A percentile compares a stretch with the other conserved stretches of the same genome.
These are phyloP conservation scores for Mycena sanguinolenta DNA, from an alignment of 768 basidiomycete genomes.

Conservation along the genomic window DNA sequence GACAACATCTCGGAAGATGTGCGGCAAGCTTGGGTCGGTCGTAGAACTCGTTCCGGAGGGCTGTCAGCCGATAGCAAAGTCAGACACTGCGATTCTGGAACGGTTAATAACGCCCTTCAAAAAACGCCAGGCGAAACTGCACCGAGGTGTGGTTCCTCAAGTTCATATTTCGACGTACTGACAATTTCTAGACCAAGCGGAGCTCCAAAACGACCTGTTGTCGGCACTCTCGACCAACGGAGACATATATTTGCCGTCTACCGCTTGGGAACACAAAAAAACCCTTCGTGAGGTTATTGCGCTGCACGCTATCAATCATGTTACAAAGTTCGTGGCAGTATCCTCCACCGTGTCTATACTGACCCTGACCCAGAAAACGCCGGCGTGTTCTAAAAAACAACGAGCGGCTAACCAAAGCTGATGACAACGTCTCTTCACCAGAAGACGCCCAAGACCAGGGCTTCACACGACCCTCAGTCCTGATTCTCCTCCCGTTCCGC, in stretches of 20 bases:
- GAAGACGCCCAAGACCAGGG: slow-evolving; percentile 95
- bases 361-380: slow-evolving; percentile 77
- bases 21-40: slow-evolving; percentile 71
- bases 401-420: slow-evolving; percentile 81
- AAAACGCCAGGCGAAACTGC: slow-evolving; percentile 64
- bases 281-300: slow-evolving; percentile 76
- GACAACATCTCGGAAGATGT: slow-evolving; percentile 61
- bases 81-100: slow-evolving; percentile 62
- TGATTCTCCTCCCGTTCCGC: slow-evolving; percentile 94
- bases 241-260: slow-evolving; percentile 82
- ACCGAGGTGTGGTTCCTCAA: slow-evolving; percentile 59
- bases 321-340: slow-evolving; percentile 78
- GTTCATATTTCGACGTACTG: neutral
- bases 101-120: slow-evolving; percentile 69
- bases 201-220: slow-evolving; percentile 78
- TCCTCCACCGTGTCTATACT: slow-evolving; percentile 8
- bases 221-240: slow-evolving; percentile 74
- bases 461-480: slow-evolving; percentile 95
- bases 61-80: slow-evolving; percentile 45
- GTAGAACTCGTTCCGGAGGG: slow-evolving; percentile 64
- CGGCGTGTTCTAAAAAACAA: slow-evolving; percentile 93
- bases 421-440: slow-evolving; percentile 66
- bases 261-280: slow-evolving; percentile 74
- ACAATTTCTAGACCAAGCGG: slow-evolving; percentile 55
- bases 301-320: slow-evolving; percentile 89